Evolutionary conservation across 805 yeast genomes (phyloP).

Genomic region (Debaryomyces tyrocola): DNA sequence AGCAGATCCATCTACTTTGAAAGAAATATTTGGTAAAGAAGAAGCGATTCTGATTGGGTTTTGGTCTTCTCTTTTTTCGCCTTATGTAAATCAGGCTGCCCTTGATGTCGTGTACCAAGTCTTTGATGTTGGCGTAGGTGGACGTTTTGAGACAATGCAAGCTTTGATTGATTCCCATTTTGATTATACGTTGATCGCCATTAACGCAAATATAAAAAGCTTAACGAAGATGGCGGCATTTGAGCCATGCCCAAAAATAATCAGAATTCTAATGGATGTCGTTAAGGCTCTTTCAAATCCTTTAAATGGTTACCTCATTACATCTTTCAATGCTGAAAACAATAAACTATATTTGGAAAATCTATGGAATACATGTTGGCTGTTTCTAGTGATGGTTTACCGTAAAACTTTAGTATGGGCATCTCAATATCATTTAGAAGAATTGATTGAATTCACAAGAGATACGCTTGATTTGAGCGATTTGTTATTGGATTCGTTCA

Average conservation of each 20-base stretch:
- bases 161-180: constrained; percentile 48
- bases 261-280: constrained; percentile 75
- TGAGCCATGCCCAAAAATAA: constrained; percentile 76
- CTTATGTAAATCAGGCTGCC: constrained; percentile 66
- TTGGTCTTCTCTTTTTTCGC: constrained; percentile 74
- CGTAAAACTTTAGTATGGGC: constrained; percentile 78
- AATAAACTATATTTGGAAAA: constrained; percentile 22
- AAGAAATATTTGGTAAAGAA: constrained; percentile 19
- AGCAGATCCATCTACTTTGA: constrained; percentile 25
- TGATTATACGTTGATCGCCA: constrained; percentile 47
- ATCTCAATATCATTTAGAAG: constrained; percentile 49
- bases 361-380: constrained; percentile 78
- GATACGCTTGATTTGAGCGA: constrained; percentile 82
- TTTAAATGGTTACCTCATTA: constrained; percentile 51
- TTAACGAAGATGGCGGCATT: constrained; percentile 50
- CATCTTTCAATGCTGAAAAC: constrained; percentile 12
- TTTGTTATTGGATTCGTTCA: constrained; percentile 61
- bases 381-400: constrained; percentile 66
- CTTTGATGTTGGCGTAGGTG: constrained; percentile 61
- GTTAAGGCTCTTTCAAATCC: constrained; percentile 64
- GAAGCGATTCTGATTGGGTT: constrained; percentile 53
- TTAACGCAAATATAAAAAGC: constrained; percentile 44
- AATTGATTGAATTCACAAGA: constrained; percentile 77
- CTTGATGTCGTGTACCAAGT: constrained; percentile 72
- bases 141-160: constrained; percentile 73